Evolutionary conservation across 2,329 filamentous ascomycete genomes (phyloP).

Genomic region (Clarireedia hainanense): DNA sequence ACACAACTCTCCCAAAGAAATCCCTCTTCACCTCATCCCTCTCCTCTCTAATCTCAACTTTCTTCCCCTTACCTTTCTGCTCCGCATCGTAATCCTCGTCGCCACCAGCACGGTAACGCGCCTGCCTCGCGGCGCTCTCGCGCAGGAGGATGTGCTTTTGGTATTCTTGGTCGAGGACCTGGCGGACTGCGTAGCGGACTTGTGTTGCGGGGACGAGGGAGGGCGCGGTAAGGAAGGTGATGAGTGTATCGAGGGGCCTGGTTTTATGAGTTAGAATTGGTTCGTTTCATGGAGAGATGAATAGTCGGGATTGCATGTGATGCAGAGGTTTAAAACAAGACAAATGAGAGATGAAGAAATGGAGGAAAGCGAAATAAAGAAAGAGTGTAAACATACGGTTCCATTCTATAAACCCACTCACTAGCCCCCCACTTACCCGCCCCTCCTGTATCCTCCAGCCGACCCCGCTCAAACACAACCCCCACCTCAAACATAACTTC

Average conservation of each 20-base stretch:
- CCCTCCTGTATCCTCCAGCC: constrained; percentile 49
- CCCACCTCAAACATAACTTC: constrained; percentile 77
- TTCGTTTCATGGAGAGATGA: too few relatives aligned
- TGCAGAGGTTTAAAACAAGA: too few relatives aligned
- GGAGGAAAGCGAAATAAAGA: too few relatives aligned
- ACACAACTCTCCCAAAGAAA: constrained; percentile 74
- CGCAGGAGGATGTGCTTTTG: constrained; percentile 62
- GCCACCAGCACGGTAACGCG: constrained; percentile 51
- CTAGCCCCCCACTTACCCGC: constrained; percentile 45
- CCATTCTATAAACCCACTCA: constrained; percentile 86
- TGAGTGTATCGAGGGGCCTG: constrained; percentile 63
- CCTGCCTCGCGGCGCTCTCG: constrained; percentile 58
- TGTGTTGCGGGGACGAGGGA: constrained; percentile 52
- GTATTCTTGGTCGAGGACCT: constrained; percentile 88
- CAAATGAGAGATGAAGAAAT: too few relatives aligned
- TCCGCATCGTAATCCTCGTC: constrained; percentile 16
- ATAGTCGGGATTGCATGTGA: too few relatives aligned
- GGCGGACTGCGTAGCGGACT: constrained; percentile 84
- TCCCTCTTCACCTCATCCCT: constrained; percentile 55
- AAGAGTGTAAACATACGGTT: constrained; percentile 45
- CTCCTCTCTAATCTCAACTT: not conserved
- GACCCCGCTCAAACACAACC: constrained; percentile 71
- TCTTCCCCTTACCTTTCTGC: not conserved
- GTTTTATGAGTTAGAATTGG: too few relatives aligned
- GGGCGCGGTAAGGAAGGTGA: constrained; percentile 63